Percentiles rank a stretch among this genome's conserved stretches.
Evolutionary conservation across 2,329 filamentous ascomycete species (phyloP).

Genomic region (Epichloe festucae): DNA sequence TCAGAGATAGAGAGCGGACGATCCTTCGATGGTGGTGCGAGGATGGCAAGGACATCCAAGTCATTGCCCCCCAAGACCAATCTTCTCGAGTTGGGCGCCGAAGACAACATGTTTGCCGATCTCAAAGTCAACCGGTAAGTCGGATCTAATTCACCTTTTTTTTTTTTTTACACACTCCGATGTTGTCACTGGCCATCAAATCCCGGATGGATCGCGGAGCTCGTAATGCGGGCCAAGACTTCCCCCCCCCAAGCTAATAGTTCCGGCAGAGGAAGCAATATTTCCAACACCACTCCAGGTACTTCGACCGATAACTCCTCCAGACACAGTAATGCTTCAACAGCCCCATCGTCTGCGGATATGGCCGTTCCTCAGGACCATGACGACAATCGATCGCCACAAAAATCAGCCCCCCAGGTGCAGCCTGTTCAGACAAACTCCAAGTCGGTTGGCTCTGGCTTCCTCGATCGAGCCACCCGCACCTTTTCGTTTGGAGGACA

Average conservation of each 20-base stretch:
- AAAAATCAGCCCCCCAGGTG: slow-evolving; percentile 26
- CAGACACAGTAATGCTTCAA: slow-evolving; percentile 49
- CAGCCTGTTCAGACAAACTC: slow-evolving; percentile 26
- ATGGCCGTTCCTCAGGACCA: slow-evolving; percentile 13
- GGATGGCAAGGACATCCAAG: slow-evolving; percentile 25
- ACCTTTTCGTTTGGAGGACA: slow-evolving; percentile 47
- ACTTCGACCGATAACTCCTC: slow-evolving; percentile 48
- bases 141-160: background rate
- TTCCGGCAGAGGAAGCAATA: slow-evolving; percentile 40
- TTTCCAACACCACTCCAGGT: slow-evolving; percentile 48
- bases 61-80: slow-evolving; percentile 26
- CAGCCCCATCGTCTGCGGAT: slow-evolving; percentile 44
- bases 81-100: slow-evolving; percentile 28
- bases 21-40: slow-evolving; percentile 37
- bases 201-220: slow-evolving; percentile 1
- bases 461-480: slow-evolving; percentile 42
- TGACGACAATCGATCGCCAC: slow-evolving; percentile 15
- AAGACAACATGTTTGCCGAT: slow-evolving; percentile 47
- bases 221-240: background rate
- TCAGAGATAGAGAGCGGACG: slow-evolving; percentile 30
- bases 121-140: slow-evolving; percentile 43
- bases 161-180: background rate
- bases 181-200: slow-evolving; percentile 3
- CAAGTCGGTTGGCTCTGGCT: slow-evolving; percentile 36
- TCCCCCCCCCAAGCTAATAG: slow-evolving; percentile 19